Conservation (phyloP, 163 green algal species). For the Chlorella variabilis region DNA sequence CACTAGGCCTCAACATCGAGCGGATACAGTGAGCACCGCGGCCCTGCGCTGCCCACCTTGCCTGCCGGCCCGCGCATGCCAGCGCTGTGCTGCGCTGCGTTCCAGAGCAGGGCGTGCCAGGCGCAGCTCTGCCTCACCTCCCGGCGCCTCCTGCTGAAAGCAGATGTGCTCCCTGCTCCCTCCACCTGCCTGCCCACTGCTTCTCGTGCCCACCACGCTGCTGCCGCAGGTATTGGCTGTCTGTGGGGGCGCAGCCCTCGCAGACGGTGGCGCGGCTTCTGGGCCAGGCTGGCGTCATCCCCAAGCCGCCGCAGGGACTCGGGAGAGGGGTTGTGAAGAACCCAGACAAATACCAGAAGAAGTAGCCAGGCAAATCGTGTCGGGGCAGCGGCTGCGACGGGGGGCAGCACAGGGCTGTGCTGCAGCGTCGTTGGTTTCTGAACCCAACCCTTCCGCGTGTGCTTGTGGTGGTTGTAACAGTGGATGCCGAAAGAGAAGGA, state of each 20-base stretch:
- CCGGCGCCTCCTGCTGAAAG: too few relatives aligned
- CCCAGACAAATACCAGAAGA: slow-evolving; percentile 50
- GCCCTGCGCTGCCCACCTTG: background rate
- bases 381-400: background rate
- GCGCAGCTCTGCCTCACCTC: background rate
- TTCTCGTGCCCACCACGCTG: background rate
- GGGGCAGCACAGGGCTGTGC: background rate
- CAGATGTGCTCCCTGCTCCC: too few relatives aligned
- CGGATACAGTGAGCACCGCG: slow-evolving; percentile 65
- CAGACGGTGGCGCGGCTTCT: slow-evolving; percentile 73
- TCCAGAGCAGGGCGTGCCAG: too few relatives aligned
- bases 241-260: slow-evolving; percentile 81
- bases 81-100: too few relatives aligned
- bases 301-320: slow-evolving; percentile 47
- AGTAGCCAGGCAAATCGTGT: background rate
- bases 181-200: too few relatives aligned
- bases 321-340: slow-evolving; percentile 50
- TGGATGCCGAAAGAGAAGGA: too few relatives aligned
- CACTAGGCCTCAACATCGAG: slow-evolving; percentile 81
- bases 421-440: too few relatives aligned
- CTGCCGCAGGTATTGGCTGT: slow-evolving; percentile 80
- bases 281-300: slow-evolving; percentile 72
- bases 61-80: too few relatives aligned
- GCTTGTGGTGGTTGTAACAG: too few relatives aligned
- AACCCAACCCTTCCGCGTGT: too few relatives aligned